These are phyloP conservation scores for Anethum foeniculum DNA, from an alignment of 140 eudicot genomes.

Conservation along the genomic window DNA sequence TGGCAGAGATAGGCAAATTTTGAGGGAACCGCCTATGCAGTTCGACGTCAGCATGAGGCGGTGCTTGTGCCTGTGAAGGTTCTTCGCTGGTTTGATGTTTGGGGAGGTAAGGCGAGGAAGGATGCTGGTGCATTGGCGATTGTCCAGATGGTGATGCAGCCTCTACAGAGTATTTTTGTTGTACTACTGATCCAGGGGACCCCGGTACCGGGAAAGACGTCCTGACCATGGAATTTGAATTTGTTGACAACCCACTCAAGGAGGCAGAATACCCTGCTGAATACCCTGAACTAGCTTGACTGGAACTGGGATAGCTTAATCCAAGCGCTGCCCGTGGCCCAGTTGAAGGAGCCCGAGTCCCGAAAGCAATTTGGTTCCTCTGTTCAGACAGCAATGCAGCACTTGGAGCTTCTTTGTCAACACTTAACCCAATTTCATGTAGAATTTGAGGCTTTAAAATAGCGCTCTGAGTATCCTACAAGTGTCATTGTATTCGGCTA, in stretches of 20 bases:
- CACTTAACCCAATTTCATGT: constrained; percentile 30
- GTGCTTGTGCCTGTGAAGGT: constrained; percentile 11
- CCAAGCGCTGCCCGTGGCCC: constrained; percentile 22
- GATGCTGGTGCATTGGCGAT: constrained; percentile 39
- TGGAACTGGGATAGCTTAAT: constrained; percentile 19
- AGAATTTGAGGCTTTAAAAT: constrained; percentile 27
- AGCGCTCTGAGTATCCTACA: constrained; percentile 41
- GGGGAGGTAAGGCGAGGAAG: constrained; percentile 33
- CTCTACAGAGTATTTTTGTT: constrained; percentile 27
- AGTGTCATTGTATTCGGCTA: neutral
- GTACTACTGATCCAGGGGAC: constrained; percentile 23
- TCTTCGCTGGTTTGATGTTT: constrained; percentile 26
- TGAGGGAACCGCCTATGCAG: constrained; percentile 29
- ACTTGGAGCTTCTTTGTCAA: constrained; percentile 47
- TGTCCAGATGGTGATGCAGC: constrained; percentile 31
- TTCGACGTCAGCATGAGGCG: constrained; percentile 34
- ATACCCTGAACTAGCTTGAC: constrained; percentile 15
- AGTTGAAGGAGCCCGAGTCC: constrained; percentile 28
- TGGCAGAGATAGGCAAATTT: constrained; percentile 20
- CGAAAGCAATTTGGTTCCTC: constrained; percentile 27
- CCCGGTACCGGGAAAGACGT: constrained; percentile 26
- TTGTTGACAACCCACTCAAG: constrained; percentile 30
- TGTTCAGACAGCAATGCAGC: constrained; percentile 40
- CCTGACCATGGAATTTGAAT: constrained; percentile 25
- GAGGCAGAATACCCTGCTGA: constrained; percentile 26